phyloP scores from a whole-genome alignment of 2,329 filamentous ascomycete species.

The Fusarium anthophilum region DNA sequence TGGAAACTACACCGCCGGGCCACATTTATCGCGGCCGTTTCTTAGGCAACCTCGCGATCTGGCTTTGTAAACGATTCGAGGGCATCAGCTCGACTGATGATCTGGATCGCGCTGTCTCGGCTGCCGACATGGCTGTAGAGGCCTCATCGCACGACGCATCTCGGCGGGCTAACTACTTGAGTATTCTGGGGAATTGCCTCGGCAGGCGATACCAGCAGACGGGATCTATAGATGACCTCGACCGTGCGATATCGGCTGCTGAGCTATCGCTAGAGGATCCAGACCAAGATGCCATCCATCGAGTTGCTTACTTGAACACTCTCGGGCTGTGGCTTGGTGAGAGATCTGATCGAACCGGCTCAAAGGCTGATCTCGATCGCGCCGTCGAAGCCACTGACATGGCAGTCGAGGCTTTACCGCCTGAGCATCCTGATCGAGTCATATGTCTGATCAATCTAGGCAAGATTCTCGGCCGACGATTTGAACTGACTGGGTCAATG shows the following conservation, averaged over 20 bases:
- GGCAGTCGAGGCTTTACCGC: background rate
- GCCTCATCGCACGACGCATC: background rate
- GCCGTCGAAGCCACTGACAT: background rate
- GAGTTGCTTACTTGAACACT: background rate
- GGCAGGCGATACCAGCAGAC: background rate
- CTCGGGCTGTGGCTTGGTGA: background rate
- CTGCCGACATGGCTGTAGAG: background rate
- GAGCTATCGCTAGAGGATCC: background rate
- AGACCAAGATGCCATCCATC: background rate
- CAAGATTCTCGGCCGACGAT: background rate
- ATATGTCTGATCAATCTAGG: background rate
- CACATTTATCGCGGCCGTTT: background rate
- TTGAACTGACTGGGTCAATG: background rate
- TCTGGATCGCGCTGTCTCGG: background rate
- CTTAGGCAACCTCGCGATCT: background rate
- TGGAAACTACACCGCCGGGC: background rate
- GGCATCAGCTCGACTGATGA: background rate
- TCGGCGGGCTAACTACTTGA: background rate
- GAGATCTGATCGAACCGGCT: rapidly evolving
- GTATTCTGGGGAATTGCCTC: background rate
- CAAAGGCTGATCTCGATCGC: background rate
- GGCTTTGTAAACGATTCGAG: background rate
- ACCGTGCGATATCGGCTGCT: background rate
- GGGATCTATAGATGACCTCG: background rate
- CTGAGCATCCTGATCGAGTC: background rate